Conservation (phyloP, 768 basidiomycete genomes). For the Dendrothele bispora region DNA sequence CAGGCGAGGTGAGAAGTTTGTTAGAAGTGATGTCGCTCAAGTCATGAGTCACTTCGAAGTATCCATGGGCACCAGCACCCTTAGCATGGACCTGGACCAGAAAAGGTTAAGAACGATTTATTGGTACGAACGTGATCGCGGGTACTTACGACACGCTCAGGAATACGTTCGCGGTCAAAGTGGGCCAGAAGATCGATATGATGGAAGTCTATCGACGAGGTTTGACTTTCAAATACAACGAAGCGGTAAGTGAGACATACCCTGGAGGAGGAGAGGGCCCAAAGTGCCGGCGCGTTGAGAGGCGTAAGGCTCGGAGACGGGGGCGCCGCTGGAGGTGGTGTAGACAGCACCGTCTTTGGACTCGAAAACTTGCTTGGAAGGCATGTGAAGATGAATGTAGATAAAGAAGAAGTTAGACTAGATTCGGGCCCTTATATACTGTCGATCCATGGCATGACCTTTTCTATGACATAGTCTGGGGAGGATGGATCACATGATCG, state of each 20-base stretch:
- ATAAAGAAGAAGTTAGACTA: not conserved
- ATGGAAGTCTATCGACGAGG: constrained; percentile 66
- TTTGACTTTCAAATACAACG: not conserved
- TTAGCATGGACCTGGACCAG: constrained; percentile 80
- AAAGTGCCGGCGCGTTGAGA: constrained; percentile 70
- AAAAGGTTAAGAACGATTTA: constrained; percentile 29
- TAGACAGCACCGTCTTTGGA: constrained; percentile 62
- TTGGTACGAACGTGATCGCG: not conserved
- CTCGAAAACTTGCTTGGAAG: constrained; percentile 58
- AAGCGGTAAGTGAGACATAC: constrained; percentile 35
- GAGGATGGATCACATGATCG: too few relatives aligned
- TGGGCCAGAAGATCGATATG: constrained; percentile 89
- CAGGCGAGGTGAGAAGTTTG: constrained; percentile 59
- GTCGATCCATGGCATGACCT: not conserved
- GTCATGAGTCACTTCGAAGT: constrained; percentile 87
- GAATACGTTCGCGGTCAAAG: constrained; percentile 94
- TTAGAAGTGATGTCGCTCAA: constrained; percentile 81
- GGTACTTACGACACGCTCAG: constrained; percentile 80
- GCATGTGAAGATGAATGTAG: constrained; percentile 44
- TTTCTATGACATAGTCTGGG: too few relatives aligned
- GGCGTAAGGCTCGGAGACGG: constrained; percentile 74
- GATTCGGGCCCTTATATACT: too few relatives aligned
- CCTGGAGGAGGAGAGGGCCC: constrained; percentile 90
- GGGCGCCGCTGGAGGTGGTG: constrained; percentile 85
- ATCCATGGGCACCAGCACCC: constrained; percentile 90